Evolutionary conservation across 495 filamentous ascomycete species (phyloP), one percentile per base, ranked within the genome.

Genomic region (Corynascus novoguineensis): DNA sequence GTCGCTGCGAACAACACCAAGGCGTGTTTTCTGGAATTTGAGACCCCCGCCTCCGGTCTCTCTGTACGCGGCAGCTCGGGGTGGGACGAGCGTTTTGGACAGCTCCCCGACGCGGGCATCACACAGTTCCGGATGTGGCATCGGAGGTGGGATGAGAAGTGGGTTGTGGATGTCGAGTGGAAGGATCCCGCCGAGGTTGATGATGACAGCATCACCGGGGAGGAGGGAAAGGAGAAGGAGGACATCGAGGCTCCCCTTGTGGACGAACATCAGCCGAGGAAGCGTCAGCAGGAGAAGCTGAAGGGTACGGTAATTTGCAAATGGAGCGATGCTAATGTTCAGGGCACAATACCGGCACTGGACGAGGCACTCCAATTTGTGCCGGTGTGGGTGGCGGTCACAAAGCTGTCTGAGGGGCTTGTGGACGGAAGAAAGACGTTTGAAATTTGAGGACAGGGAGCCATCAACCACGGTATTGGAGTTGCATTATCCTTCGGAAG

Each of bases 241-340:
- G n/a, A n/a, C n/a, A n/a, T n/a, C n/a, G n/a, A n/a, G n/a, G n/a
- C n/a, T n/a, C n/a, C n/a, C n/a, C 55, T 59, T 31, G 48, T 64
- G 9, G 66, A 22, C 0, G 71, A 71, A 5, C 61, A 58, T n/a
- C 70, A 68, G 31, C 57, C 70, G 28, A 57, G 59, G 65, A 46
- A 11, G 50, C 64, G 62, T 10, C 19, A 27, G n/a, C n/a, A n/a
- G 7, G 31, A 34, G 15, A 77, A 76, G 8, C 67, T 92, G 47
- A 80, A 82, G 57, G 92, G 91, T 0, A 77, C 74, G 44, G 83
- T 91, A 4, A 78, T 87, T 10, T 97, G 92, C 75, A 69, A 89
- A 15, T 98, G 93, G 93, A 88, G 84, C 61, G 93, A 97, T 73
- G 83, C 81, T 28, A 96, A 95, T 60, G 75, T 72, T 11, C 65